Evolutionary conservation across 139 green algal species (phyloP), one percentile per base, ranked within the genome.

Genomic region (Chlorella ohadii): DNA sequence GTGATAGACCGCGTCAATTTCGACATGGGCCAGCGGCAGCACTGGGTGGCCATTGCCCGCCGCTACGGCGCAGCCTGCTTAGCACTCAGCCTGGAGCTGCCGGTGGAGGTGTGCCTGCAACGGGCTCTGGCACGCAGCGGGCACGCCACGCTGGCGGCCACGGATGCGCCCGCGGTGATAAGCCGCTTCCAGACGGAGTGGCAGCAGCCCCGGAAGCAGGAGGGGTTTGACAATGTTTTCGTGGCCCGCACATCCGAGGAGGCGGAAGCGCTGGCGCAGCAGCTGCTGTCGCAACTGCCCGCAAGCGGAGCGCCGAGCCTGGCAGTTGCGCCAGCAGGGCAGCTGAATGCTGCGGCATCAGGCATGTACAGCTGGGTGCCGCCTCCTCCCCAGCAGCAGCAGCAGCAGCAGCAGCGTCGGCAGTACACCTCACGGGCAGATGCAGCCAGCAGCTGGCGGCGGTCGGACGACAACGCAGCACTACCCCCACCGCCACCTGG

Each of bases 1-100:
- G 51, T 84, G 3, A 39, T 84, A 5, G 79, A 84, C 47, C 79
- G 79, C 17, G 72, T 47, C 47, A 84, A 84, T 67, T 22, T 61
- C 51, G 61, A 31, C 51, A 39, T n/a, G 4, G 38, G 22, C 23
- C 79, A 84, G 51, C 79, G 79, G 5, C 19, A 4, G 22, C 47
- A 59, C 23, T 84, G 79, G 79, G 12, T 70, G 7, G 13, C 39
- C 41, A 71, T 84, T 15, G 79, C 79, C 16, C 51, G 34, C 6
- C 64, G 23, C 13, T 72, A 70, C 36, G 31, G 15, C 51, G 51
- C 63, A 47, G 61, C 38, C 19, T 66, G 47, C n/a, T 3, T 39
- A 13, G 67, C 44, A 0, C 66, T 84, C 0, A 33, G 31, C 3
- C 51, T 84, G 34, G 47, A 84, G 27, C 23, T 84, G 47, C 67